Evolutionary conservation across 352 stramenopile genomes (phyloP).

Genomic region (Pythium oligandrum): DNA sequence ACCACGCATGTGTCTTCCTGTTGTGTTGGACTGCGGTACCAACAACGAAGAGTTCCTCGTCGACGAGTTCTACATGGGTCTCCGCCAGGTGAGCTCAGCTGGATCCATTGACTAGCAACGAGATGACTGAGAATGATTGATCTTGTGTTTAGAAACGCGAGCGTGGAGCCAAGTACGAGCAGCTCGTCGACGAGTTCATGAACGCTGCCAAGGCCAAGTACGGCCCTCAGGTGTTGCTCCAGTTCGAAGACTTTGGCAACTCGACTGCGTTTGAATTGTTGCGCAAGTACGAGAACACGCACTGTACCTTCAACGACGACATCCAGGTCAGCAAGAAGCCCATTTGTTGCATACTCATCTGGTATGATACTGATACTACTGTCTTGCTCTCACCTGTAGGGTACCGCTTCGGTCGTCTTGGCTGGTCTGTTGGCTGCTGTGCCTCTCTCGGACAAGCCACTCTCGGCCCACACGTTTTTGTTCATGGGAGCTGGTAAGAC

Average conservation of each 20-base stretch:
- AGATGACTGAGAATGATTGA: background rate
- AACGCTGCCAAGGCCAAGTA: slow-evolving; percentile 88
- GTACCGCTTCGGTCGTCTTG: slow-evolving; percentile 76
- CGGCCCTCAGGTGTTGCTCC: slow-evolving; percentile 77
- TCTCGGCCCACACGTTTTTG: slow-evolving; percentile 93
- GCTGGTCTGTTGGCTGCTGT: slow-evolving; percentile 70
- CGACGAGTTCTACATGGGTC: slow-evolving; percentile 94
- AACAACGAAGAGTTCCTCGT: slow-evolving; percentile 93
- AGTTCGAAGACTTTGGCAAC: slow-evolving; percentile 89
- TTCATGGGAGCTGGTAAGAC: slow-evolving; percentile 84
- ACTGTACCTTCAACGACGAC: slow-evolving; percentile 95
- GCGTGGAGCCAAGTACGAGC: slow-evolving; percentile 87
- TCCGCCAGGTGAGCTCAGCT: slow-evolving; percentile 40
- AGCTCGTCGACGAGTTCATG: slow-evolving; percentile 97
- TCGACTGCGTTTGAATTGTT: slow-evolving; percentile 82
- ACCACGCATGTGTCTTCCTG: slow-evolving; percentile 90
- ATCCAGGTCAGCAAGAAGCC: slow-evolving; percentile 70
- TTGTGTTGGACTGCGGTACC: slow-evolving; percentile 94
- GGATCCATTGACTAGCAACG: too few relatives aligned
- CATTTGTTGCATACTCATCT: too few relatives aligned
- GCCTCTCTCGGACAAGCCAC: slow-evolving; percentile 60
- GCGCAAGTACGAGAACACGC: slow-evolving; percentile 79
- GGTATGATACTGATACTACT: too few relatives aligned
- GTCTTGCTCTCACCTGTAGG: slow-evolving; percentile 6
- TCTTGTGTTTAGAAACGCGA: slow-evolving; percentile 58